Percentiles rank a stretch among this genome's conserved stretches.
phyloP scores from a whole-genome alignment of 202 grass and related monocot genomes.

The Bolboschoenoplectus hybrid region DNA sequence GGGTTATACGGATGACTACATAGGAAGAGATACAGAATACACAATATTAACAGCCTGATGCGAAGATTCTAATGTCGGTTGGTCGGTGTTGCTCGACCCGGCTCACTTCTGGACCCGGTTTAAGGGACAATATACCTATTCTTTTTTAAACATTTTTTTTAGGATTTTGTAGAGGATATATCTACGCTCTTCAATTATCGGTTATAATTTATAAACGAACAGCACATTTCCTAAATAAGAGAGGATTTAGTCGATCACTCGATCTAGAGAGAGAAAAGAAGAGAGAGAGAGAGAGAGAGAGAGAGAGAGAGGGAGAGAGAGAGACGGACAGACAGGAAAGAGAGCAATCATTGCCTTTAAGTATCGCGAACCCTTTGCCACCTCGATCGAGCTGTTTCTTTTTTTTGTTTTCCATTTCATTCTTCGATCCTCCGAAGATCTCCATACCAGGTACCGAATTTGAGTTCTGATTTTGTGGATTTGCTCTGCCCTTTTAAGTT shows the following conservation, averaged over 20 bases:
- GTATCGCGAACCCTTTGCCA: conserved; percentile 43
- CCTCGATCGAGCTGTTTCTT: conserved; percentile 48
- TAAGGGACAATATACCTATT: conserved; percentile 36
- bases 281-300: conserved; percentile 33
- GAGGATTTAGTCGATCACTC: conserved; percentile 31
- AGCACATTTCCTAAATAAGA: conserved; percentile 35
- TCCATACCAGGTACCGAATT: conserved; percentile 43
- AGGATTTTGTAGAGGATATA: neutral
- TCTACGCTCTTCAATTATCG: conserved; percentile 22
- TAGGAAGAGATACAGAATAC: neutral
- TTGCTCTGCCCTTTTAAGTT: neutral
- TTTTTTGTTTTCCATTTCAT: conserved; percentile 32
- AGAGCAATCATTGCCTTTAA: conserved; percentile 44
- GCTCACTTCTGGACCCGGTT: conserved; percentile 42
- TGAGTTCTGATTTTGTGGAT: conserved; percentile 11
- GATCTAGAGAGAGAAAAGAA: conserved; percentile 33
- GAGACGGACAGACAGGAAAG: neutral
- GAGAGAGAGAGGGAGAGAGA: conserved; percentile 15
- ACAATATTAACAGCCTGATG: neutral
- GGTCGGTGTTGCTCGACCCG: conserved; percentile 39
- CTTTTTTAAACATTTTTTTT: neutral
- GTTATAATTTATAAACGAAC: conserved; percentile 8
- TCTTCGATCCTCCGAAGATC: conserved; percentile 36
- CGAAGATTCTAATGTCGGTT: conserved; percentile 32
- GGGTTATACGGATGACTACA: neutral